Evolutionary conservation across 2,329 filamentous ascomycete species (phyloP).

Genomic region (Stachybotrys chartarum): DNA sequence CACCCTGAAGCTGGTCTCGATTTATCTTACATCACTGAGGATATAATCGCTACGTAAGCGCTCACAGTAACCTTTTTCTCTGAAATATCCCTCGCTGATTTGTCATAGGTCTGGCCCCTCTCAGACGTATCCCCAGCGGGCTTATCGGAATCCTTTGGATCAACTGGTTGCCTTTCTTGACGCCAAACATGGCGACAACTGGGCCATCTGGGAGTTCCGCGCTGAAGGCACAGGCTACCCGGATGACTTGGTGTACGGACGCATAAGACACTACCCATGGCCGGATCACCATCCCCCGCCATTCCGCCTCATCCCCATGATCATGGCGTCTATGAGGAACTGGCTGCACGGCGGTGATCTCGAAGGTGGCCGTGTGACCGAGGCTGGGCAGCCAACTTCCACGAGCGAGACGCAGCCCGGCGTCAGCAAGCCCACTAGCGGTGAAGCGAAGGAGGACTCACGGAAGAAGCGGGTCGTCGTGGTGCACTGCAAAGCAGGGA

Average conservation of each 20-base stretch:
- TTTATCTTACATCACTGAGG: slow-evolving; percentile 89
- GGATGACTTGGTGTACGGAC: slow-evolving; percentile 76
- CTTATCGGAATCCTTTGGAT: slow-evolving; percentile 90
- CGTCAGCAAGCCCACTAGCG: slow-evolving; percentile 5
- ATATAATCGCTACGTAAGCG: slow-evolving; percentile 57
- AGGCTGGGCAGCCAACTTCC: slow-evolving; percentile 9
- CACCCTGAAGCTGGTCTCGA: slow-evolving; percentile 87
- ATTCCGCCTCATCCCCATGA: slow-evolving; percentile 79
- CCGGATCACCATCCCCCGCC: slow-evolving; percentile 96
- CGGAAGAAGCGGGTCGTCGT: slow-evolving; percentile 62
- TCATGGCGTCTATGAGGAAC: slow-evolving; percentile 87
- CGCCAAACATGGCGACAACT: slow-evolving; percentile 71
- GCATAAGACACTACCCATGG: slow-evolving; percentile 89
- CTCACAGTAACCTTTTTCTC: not conserved
- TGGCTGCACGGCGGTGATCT: slow-evolving; percentile 60
- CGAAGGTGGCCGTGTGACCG: slow-evolving; percentile 12
- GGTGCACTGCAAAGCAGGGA: slow-evolving; percentile 96
- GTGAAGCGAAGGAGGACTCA: slow-evolving; percentile 22
- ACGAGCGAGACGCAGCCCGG: not conserved
- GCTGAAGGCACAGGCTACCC: slow-evolving; percentile 95
- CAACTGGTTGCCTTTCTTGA: slow-evolving; percentile 84
- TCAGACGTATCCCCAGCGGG: slow-evolving; percentile 80
- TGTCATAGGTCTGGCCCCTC: slow-evolving; percentile 73
- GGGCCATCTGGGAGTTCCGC: slow-evolving; percentile 97
- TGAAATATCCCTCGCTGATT: not conserved